Conservation (phyloP, 2,329 filamentous ascomycete species). For the Beauveria brongniartii region DNA sequence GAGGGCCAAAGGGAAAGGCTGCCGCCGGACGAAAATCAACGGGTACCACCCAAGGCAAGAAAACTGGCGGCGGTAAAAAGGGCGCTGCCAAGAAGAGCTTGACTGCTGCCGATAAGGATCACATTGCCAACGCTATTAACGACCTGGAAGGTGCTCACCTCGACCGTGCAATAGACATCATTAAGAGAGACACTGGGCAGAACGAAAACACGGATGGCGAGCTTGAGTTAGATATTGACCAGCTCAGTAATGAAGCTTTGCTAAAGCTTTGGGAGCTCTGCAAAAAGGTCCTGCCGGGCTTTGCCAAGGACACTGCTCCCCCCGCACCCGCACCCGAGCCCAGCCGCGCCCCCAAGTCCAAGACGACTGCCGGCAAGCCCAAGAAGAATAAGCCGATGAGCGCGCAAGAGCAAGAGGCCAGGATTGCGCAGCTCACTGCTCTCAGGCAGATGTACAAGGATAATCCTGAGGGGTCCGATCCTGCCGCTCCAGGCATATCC, state of each 20-base stretch:
- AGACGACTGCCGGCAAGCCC: constrained; percentile 39
- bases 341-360: constrained; percentile 20
- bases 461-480: constrained; percentile 24
- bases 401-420: constrained; percentile 59
- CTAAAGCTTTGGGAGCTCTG: constrained; percentile 42
- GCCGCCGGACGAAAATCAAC: constrained; percentile 35
- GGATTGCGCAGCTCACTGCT: constrained; percentile 52
- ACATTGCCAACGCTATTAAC: constrained; percentile 80
- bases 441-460: constrained; percentile 37
- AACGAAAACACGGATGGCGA: constrained; percentile 55
- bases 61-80: constrained; percentile 36
- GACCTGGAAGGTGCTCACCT: constrained; percentile 73
- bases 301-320: constrained; percentile 27
- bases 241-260: constrained; percentile 47
- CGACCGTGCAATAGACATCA: constrained; percentile 75
- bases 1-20: constrained; percentile 47
- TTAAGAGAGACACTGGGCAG: constrained; percentile 75
- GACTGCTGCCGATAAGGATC: constrained; percentile 77
- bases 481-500: constrained; percentile 17
- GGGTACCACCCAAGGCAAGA: constrained; percentile 29
- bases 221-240: constrained; percentile 52
- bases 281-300: constrained; percentile 33
- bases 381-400: constrained; percentile 73
- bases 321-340: constrained; percentile 23
- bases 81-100: constrained; percentile 41